Base-by-base conservation (phyloP, 768 basidiomycete genomes). In the Xerocomellus intermedius region DNA sequence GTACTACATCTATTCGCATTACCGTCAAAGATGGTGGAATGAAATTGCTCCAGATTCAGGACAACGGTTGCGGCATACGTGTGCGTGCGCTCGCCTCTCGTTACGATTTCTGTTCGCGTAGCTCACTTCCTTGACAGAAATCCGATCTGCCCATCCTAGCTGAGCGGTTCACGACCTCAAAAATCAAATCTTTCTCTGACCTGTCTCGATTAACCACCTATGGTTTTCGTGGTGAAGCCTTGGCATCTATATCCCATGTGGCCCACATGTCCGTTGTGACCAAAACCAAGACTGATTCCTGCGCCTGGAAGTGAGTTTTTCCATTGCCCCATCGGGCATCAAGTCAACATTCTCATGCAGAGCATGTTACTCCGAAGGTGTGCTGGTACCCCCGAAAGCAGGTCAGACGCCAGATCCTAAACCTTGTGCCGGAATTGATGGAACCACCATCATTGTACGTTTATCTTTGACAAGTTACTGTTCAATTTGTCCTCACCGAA, bases 171-270 rank as follows among this genome's bases (percentile, higher is more conserved):
- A 96, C 96, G 14, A 99, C 97, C 0, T 96, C 94, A 4, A 99
- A 98, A 66, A 73, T 99, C 5, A 81, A 84, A 1, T 82, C 83
- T 0, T 99, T 93, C 64, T 86, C 89, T 4, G 97, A 99, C 66
- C 70, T 99, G 50, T 83, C 85, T 33, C 78, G 77, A n/a, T 78
- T 99, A 35, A 79, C 82, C 2, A 98, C 96, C 0, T 98, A 98
- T 69, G 97, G 97, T 1, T 99, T 99, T 71, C 83, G 97, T 48
- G 96, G 97, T 28, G 97, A 99, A 74, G 97, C 97, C 0, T 74
- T 99, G 45, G 97, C 96, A 3, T 95, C 93, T 13, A 92, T 99
- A 55, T 95, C 93, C 5, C 94, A 97, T 72, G 92, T 96, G 38
- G 86, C 94, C 1, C 90, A 89, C 68, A 77, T 99, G 52, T 84